Evolutionary conservation across 2,329 filamentous ascomycete species (phyloP).

Genomic region (Leptodontidium sp.): DNA sequence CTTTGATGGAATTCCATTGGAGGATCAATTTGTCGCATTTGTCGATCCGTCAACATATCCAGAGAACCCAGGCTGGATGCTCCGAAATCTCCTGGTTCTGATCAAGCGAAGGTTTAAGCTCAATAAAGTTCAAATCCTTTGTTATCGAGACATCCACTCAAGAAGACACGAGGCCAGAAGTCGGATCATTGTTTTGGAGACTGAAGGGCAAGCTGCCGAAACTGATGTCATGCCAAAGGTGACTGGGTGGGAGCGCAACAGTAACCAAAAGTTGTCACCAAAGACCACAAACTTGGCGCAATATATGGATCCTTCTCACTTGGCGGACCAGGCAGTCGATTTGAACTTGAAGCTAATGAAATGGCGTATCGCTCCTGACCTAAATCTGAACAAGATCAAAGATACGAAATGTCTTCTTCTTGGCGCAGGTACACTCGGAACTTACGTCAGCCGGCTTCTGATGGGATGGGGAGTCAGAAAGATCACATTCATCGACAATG

Average conservation of each 20-base stretch:
- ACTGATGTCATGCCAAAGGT: conserved; percentile 77
- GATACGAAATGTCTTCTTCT: conserved; percentile 88
- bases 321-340: conserved; percentile 95
- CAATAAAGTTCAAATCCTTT: conserved; percentile 81
- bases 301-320: conserved; percentile 88
- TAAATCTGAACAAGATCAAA: conserved; percentile 90
- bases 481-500: conserved; percentile 96
- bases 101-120: conserved; percentile 84
- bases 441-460: conserved; percentile 90
- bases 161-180: conserved; percentile 83
- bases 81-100: conserved; percentile 87
- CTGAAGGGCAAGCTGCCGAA: conserved; percentile 40
- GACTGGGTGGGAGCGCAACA: conserved; percentile 93
- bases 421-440: conserved; percentile 91
- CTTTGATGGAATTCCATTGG: conserved; percentile 74
- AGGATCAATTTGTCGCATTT: conserved; percentile 86
- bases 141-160: conserved; percentile 85
- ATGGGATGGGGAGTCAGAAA: conserved; percentile 96
- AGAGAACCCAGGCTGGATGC: conserved; percentile 88
- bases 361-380: conserved; percentile 90
- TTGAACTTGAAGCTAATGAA: conserved; percentile 98
- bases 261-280: conserved; percentile 77
- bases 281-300: conserved; percentile 85
- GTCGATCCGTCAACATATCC: conserved; percentile 92
- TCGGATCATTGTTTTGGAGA: conserved; percentile 68